phyloP scores from a whole-genome alignment of 169 alveolate species.

The Babesia bovis region DNA sequence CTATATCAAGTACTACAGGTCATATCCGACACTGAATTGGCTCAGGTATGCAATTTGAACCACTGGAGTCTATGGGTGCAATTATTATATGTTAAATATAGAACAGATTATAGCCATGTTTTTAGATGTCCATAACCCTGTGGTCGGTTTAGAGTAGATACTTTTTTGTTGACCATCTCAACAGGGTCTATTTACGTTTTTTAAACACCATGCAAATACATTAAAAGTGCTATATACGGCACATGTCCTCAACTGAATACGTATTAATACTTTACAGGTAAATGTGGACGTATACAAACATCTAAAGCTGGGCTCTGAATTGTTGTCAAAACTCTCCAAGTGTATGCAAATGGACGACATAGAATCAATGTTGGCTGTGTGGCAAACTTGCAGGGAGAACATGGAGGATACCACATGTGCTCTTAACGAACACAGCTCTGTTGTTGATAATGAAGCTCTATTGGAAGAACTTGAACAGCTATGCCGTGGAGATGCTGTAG shows the following conservation, averaged over 20 bases:
- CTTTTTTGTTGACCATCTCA: too few relatives aligned
- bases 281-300: slow-evolving; percentile 32
- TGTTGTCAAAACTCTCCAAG: slow-evolving; percentile 14
- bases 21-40: slow-evolving; percentile 61
- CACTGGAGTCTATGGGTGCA: too few relatives aligned
- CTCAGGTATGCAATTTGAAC: slow-evolving; percentile 37
- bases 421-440: neutral
- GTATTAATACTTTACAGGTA: slow-evolving; percentile 44
- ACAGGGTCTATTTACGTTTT: too few relatives aligned
- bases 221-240: too few relatives aligned
- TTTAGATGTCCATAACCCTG: neutral
- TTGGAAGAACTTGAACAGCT: slow-evolving; percentile 52
- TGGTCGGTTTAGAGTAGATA: neutral
- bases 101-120: neutral
- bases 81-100: neutral
- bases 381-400: slow-evolving; percentile 23
- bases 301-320: slow-evolving; percentile 42
- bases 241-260: too few relatives aligned
- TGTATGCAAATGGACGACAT: slow-evolving; percentile 27
- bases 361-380: slow-evolving; percentile 19
- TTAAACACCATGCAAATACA: too few relatives aligned
- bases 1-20: slow-evolving; percentile 27
- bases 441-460: slow-evolving; percentile 21
- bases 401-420: slow-evolving; percentile 8
- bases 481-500: neutral